These are phyloP conservation scores for Thraustochytrium sp. DNA, from an alignment of 352 stramenopile genomes.

Conservation along the genomic window DNA sequence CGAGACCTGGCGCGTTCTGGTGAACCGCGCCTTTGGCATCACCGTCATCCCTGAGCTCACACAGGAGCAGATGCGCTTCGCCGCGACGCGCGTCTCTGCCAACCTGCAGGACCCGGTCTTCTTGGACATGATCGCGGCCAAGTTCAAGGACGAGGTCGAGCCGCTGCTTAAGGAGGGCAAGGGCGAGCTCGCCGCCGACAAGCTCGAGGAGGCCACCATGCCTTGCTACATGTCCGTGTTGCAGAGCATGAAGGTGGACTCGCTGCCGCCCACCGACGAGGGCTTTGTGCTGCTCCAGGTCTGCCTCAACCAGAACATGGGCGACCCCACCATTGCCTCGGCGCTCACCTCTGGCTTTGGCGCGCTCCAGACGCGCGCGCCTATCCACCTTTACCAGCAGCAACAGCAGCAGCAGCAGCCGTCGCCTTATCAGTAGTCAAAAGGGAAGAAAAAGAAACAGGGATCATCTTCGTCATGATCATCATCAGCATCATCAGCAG, in stretches of 20 bases:
- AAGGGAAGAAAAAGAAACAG: too few relatives aligned
- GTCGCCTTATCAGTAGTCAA: too few relatives aligned
- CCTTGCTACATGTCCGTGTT: conserved; percentile 38
- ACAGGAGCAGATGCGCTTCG: conserved; percentile 25
- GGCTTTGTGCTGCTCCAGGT: conserved; percentile 39
- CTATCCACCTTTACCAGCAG: background rate
- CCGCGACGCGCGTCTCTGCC: background rate
- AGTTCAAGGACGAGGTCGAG: conserved; percentile 28
- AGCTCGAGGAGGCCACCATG: conserved; percentile 39
- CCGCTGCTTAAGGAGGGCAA: background rate
- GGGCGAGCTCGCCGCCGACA: background rate
- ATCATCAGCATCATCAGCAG: too few relatives aligned
- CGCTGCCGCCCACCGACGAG: background rate
- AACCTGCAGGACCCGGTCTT: conserved; percentile 39
- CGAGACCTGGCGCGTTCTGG: conserved; percentile 20
- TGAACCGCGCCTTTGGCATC: conserved; percentile 31
- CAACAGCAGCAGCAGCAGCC: too few relatives aligned
- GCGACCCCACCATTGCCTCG: conserved; percentile 24
- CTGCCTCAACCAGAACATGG: conserved; percentile 43
- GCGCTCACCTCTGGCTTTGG: background rate
- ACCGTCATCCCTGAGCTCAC: conserved; percentile 1
- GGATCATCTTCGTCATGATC: too few relatives aligned
- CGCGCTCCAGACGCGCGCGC: background rate
- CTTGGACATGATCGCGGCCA: background rate
- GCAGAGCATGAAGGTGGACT: background rate